phyloP scores from a whole-genome alignment of 305 asterid species.

The Ajuga reptans region DNA sequence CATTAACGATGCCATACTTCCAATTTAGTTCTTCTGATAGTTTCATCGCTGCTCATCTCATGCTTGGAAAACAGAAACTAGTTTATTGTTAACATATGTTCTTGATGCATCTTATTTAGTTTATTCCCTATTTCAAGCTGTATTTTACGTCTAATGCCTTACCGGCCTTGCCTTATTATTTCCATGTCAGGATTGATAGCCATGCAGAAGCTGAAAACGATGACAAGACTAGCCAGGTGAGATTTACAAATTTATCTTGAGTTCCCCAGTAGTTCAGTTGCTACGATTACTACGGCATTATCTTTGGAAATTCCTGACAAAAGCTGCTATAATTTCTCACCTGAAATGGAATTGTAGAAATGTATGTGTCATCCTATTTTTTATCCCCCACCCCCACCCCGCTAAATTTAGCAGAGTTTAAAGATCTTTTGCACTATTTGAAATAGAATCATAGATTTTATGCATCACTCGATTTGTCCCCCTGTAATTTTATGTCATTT shows the following conservation, averaged over 20 bases:
- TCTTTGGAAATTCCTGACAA: background rate
- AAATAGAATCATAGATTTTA: too few species aligned
- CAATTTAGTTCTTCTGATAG: background rate
- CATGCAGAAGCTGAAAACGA: conserved; percentile 36
- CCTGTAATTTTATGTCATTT: too few species aligned
- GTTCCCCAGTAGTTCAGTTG: background rate
- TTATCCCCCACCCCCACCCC: too few species aligned
- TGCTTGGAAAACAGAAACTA: background rate
- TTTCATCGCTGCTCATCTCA: background rate
- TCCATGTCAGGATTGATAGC: conserved; percentile 45
- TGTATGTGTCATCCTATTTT: too few species aligned
- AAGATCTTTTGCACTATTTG: too few species aligned
- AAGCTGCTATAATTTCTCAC: background rate
- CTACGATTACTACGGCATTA: background rate
- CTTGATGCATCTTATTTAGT: background rate
- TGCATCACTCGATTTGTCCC: too few species aligned
- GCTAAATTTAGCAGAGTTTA: too few species aligned
- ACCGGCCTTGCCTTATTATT: background rate
- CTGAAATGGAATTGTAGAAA: background rate
- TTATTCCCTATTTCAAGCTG: background rate
- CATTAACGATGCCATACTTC: too few species aligned
- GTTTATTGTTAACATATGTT: background rate
- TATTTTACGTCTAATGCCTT: background rate
- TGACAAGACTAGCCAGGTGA: conserved; percentile 56
- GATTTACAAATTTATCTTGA: conserved; percentile 3